These are phyloP conservation scores for Fusarium sp. DNA, from an alignment of 2,329 filamentous ascomycete species.

Conservation along the genomic window DNA sequence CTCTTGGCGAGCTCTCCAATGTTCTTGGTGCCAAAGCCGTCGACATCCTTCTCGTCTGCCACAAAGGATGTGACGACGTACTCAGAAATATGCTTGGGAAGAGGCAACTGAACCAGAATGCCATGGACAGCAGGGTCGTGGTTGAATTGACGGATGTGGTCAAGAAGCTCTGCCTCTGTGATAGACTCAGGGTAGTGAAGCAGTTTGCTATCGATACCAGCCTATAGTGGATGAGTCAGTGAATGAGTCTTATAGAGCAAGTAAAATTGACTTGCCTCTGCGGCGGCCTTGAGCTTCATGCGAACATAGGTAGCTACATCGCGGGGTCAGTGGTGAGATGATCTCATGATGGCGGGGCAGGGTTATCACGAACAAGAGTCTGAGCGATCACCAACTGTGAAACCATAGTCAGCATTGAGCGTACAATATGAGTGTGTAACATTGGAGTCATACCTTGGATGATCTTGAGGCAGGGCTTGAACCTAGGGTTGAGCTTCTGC, in stretches of 20 bases:
- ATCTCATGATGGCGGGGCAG: conserved; percentile 43
- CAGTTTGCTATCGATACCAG: conserved; percentile 90
- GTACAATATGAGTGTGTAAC: conserved; percentile 14
- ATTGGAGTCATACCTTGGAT: conserved; percentile 80
- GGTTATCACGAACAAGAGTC: conserved; percentile 79
- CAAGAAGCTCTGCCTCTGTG: conserved; percentile 87
- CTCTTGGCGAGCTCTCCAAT: conserved; percentile 98
- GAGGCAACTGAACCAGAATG: conserved; percentile 92
- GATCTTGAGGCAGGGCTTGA: conserved; percentile 91
- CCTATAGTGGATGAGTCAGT: conserved; percentile 63
- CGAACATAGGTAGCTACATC: conserved; percentile 91
- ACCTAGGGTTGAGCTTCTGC: conserved; percentile 87
- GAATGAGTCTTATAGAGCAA: conserved; percentile 3
- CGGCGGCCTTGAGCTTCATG: conserved; percentile 98
- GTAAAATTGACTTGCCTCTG: conserved; percentile 74
- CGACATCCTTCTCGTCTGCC: conserved; percentile 94
- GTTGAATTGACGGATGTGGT: conserved; percentile 86
- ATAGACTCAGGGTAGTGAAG: conserved; percentile 87
- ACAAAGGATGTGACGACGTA: conserved; percentile 92
- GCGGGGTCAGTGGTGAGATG: conserved; percentile 41
- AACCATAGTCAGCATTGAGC: conserved; percentile 44
- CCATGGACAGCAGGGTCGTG: conserved; percentile 89
- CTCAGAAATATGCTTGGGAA: conserved; percentile 92
- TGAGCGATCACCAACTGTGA: conserved; percentile 86
- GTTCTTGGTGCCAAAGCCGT: conserved; percentile 94